Evolutionary conservation across 306 rosid species (phyloP), one percentile per base, ranked within the genome.

Genomic region (Medicago arabica): DNA sequence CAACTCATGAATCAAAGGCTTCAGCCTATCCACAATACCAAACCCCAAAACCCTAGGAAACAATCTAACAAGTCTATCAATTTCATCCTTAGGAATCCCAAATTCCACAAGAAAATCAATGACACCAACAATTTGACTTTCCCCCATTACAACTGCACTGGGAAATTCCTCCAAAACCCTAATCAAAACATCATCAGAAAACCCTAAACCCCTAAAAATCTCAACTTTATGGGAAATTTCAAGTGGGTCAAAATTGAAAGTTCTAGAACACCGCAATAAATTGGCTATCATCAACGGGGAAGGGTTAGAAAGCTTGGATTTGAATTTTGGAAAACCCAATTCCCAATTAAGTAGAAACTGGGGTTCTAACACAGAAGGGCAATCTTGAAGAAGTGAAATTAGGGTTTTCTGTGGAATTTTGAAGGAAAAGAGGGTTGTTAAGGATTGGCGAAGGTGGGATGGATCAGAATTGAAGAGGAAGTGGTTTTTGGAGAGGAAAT

Each of bases 151-250:
- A 18, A 86, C n/a, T 62, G 83, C 82, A 11, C 80, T 71, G 8
- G 95, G 88, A 46, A 79, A 90, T 0, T 78, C 88, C 81, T 94
- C 93, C 17, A 92, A 81, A 76, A 92, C 83, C 77, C 75, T 81
- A 39, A 41, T 14, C n/a, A 86, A 31, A 9, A 78, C 53, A 21
- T 36, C 31, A 9, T 71, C 84, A 28, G 82, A 81, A 79, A 89
- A 80, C 78, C 91, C 90, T 61, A 89, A 80, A 39, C 81, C 79
- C 76, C 49, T 86, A 69, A 93, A 81, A 15, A 75, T 68, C 55
- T 68, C 72, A 18, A 88, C 34, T 61, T 67, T 79, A 17, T 28
- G 49, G 0, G 54, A 50, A 58, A 88, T 4, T 8, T 80, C 70
- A 58, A 15, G 16, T 1, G 94, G 90, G 25, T 83, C 88, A 4